phyloP scores from a whole-genome alignment of 805 yeast species.

The Babjeviella inositovora region DNA sequence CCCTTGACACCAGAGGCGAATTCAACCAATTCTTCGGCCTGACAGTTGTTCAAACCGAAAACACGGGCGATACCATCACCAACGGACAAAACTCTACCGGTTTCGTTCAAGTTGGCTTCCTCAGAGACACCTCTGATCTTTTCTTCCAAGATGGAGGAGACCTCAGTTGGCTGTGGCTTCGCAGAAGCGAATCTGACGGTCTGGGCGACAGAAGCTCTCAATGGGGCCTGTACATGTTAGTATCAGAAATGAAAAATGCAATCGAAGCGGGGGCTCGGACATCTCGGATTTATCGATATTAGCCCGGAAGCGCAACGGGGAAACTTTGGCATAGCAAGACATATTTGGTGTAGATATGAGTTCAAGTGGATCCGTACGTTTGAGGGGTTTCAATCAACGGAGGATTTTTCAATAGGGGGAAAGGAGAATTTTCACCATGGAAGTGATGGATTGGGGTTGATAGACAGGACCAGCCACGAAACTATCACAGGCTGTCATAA shows the following conservation, averaged over 20 bases:
- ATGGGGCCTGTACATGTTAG: slow-evolving; percentile 37
- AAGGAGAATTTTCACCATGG: background rate
- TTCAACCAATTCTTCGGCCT: slow-evolving; percentile 99
- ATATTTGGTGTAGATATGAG: background rate
- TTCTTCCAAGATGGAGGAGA: slow-evolving; percentile 96
- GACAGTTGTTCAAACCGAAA: slow-evolving; percentile 98
- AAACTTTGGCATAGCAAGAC: background rate
- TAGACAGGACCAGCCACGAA: background rate
- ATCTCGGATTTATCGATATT: background rate
- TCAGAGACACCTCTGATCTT: slow-evolving; percentile 98
- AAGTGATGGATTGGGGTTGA: slow-evolving; percentile 1
- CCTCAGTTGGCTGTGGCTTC: slow-evolving; percentile 99
- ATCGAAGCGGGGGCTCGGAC: slow-evolving; percentile 1
- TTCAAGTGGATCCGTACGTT: background rate
- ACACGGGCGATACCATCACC: slow-evolving; percentile 99
- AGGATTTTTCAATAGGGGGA: too few species aligned
- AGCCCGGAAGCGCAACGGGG: background rate
- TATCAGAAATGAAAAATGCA: slow-evolving; percentile 11
- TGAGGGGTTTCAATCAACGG: too few species aligned
- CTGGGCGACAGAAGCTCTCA: slow-evolving; percentile 44
- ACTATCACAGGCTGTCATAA: background rate
- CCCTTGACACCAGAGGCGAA: slow-evolving; percentile 99
- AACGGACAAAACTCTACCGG: slow-evolving; percentile 97
- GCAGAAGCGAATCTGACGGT: slow-evolving; percentile 85
- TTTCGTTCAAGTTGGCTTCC: slow-evolving; percentile 95